Base-by-base conservation (phyloP, 2,329 filamentous ascomycete genomes). In the Bipolaris bicolor region DNA sequence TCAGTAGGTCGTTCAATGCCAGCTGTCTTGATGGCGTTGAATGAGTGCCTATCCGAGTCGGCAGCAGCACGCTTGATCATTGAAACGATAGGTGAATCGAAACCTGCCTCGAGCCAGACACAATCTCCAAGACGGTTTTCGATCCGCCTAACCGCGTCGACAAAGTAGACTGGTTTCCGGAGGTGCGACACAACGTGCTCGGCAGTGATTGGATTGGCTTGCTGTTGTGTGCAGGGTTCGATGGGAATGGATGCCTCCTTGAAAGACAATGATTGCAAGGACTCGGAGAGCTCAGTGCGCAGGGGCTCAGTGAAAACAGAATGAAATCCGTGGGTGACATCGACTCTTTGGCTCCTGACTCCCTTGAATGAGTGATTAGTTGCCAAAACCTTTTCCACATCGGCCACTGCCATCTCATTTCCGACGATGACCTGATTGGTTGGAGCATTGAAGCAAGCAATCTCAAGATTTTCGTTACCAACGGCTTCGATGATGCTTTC, bases 111-210 rank as follows among this genome's bases (percentile, higher is more conserved):
- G 1, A 71, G 58, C 61, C 61, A 71, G 9, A 62, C 55, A 15
- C 53, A 56, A 5, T 33, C 26, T 70, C 63, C 34, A 10, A 69
- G 61, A 5, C 69, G 49, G 7, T 74, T 52, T 0, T 69, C 60
- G 0, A 84, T 61, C 0, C 81, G 63, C 34, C 78, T 65, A 0
- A 83, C 55, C 0, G 79, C 82, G 7, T 81, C 70, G 20, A 71
- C 36, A 60, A 82, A 82, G 61, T 71, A 81, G 0, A 84, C 82
- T 0, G 81, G 79, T 0, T 76, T 39, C 1, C 80, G 61, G 65
- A 80, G 76, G 49, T 83, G 81, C 0, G 73, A 50, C 0, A 75
- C 46, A 7, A 43, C 18, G 22, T 49, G 49, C 13, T 31, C 49
- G 37, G 29, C 55, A 36, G 37, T 49, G 31, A 49, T 52, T 7